Percentiles rank a stretch among this genome's conserved stretches.
These are phyloP conservation scores for Termitomyces sp. DNA, from an alignment of 768 basidiomycete species.

Conservation along the genomic window DNA sequence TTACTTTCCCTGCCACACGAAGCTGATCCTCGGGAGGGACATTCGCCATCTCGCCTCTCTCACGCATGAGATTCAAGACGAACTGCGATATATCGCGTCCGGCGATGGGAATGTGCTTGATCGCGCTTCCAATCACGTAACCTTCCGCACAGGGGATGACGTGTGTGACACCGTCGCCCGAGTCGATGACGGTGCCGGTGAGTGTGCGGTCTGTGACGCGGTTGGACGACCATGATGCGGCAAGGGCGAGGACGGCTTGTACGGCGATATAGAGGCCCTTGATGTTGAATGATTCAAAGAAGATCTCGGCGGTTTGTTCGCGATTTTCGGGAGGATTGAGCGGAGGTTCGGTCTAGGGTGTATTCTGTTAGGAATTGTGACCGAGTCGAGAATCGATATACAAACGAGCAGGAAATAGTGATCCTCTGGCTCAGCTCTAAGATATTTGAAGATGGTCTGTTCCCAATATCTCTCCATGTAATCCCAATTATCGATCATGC, in stretches of 20 bases:
- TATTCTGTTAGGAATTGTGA: not conserved
- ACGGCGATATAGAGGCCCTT: slow-evolving; percentile 98
- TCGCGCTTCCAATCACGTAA: slow-evolving; percentile 97
- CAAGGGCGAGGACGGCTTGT: slow-evolving; percentile 96
- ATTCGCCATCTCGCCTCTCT: slow-evolving; percentile 85
- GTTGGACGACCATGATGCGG: slow-evolving; percentile 94
- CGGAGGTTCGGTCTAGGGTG: slow-evolving; percentile 89
- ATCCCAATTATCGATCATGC: slow-evolving; percentile 98
- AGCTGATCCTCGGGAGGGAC: slow-evolving; percentile 96
- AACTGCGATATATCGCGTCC: slow-evolving; percentile 97
- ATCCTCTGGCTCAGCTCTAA: slow-evolving; percentile 97
- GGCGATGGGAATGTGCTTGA: slow-evolving; percentile 98
- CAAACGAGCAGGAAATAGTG: slow-evolving; percentile 95
- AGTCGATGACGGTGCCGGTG: slow-evolving; percentile 97
- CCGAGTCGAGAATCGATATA: slow-evolving; percentile 3
- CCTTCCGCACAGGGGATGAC: slow-evolving; percentile 96
- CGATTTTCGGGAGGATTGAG: slow-evolving; percentile 98
- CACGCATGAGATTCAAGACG: slow-evolving; percentile 91
- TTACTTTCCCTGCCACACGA: slow-evolving; percentile 86
- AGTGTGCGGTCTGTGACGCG: slow-evolving; percentile 85
- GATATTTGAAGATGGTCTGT: slow-evolving; percentile 99
- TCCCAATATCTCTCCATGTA: slow-evolving; percentile 99
- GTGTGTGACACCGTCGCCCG: slow-evolving; percentile 98
- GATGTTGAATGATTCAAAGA: slow-evolving; percentile 99
- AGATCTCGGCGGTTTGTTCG: slow-evolving; percentile 98